Base-by-base conservation (phyloP, 768 basidiomycete species). In the Ramaria sp. region DNA sequence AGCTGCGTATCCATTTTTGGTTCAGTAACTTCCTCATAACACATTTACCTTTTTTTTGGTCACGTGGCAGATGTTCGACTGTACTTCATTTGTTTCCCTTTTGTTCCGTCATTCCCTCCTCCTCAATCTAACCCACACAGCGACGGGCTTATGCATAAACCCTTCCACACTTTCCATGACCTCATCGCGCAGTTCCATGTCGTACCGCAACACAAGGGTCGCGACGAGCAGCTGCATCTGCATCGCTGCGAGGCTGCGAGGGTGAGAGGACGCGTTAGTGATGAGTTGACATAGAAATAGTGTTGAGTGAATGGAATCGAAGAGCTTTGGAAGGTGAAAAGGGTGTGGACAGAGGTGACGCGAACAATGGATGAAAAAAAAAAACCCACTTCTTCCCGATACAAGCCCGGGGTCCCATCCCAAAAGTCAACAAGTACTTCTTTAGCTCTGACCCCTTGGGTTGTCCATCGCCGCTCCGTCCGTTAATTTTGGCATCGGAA, bases 331-430 rank as follows among this genome's bases (percentile, higher is more conserved):
- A 5, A 41, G 13, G 16, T 2, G 16, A n/a, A 1, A 22, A 3
- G 13, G 13, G 4, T 16, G 18, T 8, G 18, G 13, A 9, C 16
- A 41, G 16, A 41, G n/a, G 22, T 7, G 10, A 5, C 15, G 15
- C 12, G 5, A 12, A 16, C 22, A 20, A 20, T 2, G 20, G 7
- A 42, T 16, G 12, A 24, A 24, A 24, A 25, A 30, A 9, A 13
- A 5, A 1, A 20, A 48, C 57, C 4, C 48, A 57, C 57, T 57
- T 57, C 32, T 57, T 54, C 2, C 57, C 57, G 24, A 58, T 55
- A 36, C 69, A 69, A 52, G 64, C 65, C 43, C 69, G 55, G 0
- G 67, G 66, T 15, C 67, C 67, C 44, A 62, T 65, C 5, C 67
- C 66, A 54, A 69, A 69, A 7, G 66, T 63, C 27, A 70, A 42